A percentile compares a stretch with the other conserved stretches of the same genome.
Conservation (phyloP, 768 basidiomycete species). For the Lyophyllum decastes region DNA sequence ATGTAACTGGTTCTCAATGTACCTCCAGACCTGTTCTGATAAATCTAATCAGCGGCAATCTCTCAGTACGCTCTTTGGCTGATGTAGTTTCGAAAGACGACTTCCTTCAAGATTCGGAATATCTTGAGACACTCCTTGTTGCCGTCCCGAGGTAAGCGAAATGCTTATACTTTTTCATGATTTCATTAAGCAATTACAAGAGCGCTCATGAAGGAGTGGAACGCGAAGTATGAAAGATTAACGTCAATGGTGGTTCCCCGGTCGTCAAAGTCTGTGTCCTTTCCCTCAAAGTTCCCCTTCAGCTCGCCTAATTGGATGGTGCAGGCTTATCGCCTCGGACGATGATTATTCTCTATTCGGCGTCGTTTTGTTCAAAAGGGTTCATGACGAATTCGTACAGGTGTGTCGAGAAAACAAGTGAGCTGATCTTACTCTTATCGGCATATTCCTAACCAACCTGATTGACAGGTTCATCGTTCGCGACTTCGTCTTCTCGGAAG, state of each 20-base stretch:
- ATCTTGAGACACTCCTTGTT: conserved; percentile 88
- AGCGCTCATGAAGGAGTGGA: conserved; percentile 85
- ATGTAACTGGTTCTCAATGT: conserved; percentile 47
- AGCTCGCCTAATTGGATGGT: conserved; percentile 9
- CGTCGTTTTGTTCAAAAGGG: conserved; percentile 87
- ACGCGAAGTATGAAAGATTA: conserved; percentile 83
- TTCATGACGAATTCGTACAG: conserved; percentile 91
- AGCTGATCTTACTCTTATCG: conserved; percentile 19
- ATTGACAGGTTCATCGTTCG: conserved; percentile 80
- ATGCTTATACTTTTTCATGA: conserved; percentile 11
- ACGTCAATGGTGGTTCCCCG: conserved; percentile 91
- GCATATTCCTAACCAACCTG: conserved; percentile 1
- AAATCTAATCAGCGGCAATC: conserved; percentile 69
- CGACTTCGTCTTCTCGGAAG: conserved; percentile 91
- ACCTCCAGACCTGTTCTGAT: conserved; percentile 11
- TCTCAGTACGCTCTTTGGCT: conserved; percentile 85
- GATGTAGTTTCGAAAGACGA: conserved; percentile 84
- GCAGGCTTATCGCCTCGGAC: conserved; percentile 76
- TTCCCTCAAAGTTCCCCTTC: conserved; percentile 1
- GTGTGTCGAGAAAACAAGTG: conserved; percentile 96
- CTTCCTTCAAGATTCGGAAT: conserved; percentile 88
- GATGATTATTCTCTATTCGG: conserved; percentile 86
- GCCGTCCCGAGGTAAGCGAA: conserved; percentile 86
- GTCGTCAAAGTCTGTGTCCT: conserved; percentile 78
- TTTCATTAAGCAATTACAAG: conserved; percentile 44